These are phyloP conservation scores for Lomentospora prolificans DNA, from an alignment of 2,329 filamentous ascomycete species.

Conservation along the genomic window DNA sequence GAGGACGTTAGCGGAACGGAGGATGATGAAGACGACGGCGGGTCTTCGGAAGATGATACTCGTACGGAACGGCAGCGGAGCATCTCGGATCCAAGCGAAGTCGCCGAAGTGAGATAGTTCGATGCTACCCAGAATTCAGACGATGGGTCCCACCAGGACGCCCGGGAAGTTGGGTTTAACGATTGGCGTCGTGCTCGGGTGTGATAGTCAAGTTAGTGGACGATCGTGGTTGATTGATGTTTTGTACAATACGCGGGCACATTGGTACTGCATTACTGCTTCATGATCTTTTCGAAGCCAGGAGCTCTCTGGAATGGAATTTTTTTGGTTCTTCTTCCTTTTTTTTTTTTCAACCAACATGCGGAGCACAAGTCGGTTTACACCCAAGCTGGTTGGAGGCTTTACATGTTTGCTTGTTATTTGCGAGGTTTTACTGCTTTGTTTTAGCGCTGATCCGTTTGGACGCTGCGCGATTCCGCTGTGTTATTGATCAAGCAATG, in stretches of 20 bases:
- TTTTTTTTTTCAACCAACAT: neutral
- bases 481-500: too few relatives aligned
- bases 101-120: constrained; percentile 6
- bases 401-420: too few relatives aligned
- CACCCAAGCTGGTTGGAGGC: too few relatives aligned
- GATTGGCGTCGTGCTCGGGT: neutral
- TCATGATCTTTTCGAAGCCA: neutral
- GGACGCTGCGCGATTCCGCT: too few relatives aligned
- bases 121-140: neutral
- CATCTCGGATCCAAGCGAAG: constrained; percentile 31
- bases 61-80: constrained; percentile 49
- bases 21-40: constrained; percentile 22
- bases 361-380: neutral
- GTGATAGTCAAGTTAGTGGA: neutral
- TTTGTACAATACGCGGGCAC: neutral
- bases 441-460: too few relatives aligned
- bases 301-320: too few relatives aligned
- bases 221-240: neutral
- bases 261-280: neutral
- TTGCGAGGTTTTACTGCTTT: too few relatives aligned
- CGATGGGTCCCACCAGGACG: neutral
- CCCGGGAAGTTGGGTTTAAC: neutral
- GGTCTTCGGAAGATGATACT: constrained; percentile 45
- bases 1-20: constrained; percentile 53
- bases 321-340: neutral